phyloP scores from a whole-genome alignment of 495 filamentous ascomycete genomes.

The Penicillium fimorum region DNA sequence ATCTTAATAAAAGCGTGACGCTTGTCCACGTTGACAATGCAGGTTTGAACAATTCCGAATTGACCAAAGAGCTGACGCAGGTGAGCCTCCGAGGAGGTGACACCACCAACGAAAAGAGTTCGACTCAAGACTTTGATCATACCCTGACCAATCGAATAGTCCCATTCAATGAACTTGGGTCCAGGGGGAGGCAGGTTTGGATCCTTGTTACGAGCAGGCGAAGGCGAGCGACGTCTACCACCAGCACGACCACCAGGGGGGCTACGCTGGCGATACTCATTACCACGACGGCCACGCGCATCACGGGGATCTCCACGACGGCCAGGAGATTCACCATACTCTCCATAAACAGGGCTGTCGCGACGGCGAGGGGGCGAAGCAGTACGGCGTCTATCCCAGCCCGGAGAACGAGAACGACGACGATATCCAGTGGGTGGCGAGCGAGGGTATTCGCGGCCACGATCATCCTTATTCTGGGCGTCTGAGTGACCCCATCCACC shows the following conservation, averaged over 20 bases:
- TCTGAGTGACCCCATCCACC: slow-evolving; percentile 44
- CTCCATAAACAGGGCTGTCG: slow-evolving; percentile 71
- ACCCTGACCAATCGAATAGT: slow-evolving; percentile 66
- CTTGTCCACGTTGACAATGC: slow-evolving; percentile 96
- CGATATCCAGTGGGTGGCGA: slow-evolving; percentile 62
- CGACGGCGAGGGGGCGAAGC: slow-evolving; percentile 58
- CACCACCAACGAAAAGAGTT: slow-evolving; percentile 94
- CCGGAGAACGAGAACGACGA: slow-evolving; percentile 73
- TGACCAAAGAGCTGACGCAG: slow-evolving; percentile 72
- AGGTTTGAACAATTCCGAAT: slow-evolving; percentile 88
- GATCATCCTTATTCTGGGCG: slow-evolving; percentile 60
- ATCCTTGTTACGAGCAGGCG: slow-evolving; percentile 51
- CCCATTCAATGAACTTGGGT: slow-evolving; percentile 79
- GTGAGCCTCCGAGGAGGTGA: slow-evolving; percentile 82
- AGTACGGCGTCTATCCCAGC: slow-evolving; percentile 64
- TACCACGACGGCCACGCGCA: slow-evolving; percentile 54
- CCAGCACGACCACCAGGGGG: slow-evolving; percentile 45
- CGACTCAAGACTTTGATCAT: slow-evolving; percentile 92
- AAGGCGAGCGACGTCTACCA: slow-evolving; percentile 62
- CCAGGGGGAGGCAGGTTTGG: slow-evolving; percentile 54
- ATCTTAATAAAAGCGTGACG: slow-evolving; percentile 99
- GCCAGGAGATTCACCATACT: slow-evolving; percentile 60
- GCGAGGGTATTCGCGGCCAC: slow-evolving; percentile 53
- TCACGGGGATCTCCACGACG: slow-evolving; percentile 60
- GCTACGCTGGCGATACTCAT: slow-evolving; percentile 84